Base-by-base conservation (phyloP, 2,329 filamentous ascomycete species). In the Esteya vermicola region DNA sequence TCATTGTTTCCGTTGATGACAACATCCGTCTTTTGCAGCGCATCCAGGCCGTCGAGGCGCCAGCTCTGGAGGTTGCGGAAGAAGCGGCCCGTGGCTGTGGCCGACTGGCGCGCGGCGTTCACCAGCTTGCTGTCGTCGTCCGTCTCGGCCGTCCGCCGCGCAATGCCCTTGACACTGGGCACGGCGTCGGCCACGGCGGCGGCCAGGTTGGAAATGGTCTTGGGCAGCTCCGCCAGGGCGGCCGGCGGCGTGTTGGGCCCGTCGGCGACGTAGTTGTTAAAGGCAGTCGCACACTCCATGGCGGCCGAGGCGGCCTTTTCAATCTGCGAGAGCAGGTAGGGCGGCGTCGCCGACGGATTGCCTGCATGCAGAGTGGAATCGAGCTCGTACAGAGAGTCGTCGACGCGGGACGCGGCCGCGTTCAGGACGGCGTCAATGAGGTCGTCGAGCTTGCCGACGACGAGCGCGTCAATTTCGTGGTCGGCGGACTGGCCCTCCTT, bases 231-330 rank as follows among this genome's bases (percentile, higher is more conserved):
- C 4, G 47, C 43, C 28, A 49, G 44, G 6, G 44, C 47, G 14
- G 35, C 20, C 14, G 2, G 82, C 9, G 78, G 79, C 55, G 84
- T 85, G 58, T 88, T 93, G 6, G 89, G 88, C 0, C 91, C 91
- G 55, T 98, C 91, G 8, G 89, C 91, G 52, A 98, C 93, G 59
- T 93, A 96, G 61, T 93, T 93, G 66, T 95, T 98, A 70, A 96
- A 98, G 0, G 91, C 81, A 0, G 89, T 96, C 2, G 89, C 91
- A 60, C 98, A 98, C 57, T 98, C 91, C 60, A 93, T 96, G 12
- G 91, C 85, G 48, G 79, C 93, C 9, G 86, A 78, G 8, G 88
- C 91, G 1, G 91, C 88, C 65, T 96, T 98, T 57, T 98, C 91
- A 43, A 96, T 88, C 58, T 96, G 89, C 2, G 89, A 96, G 38